Evolutionary conservation across 169 alveolate genomes (phyloP), one percentile per base, ranked within the genome.

Genomic region (Plasmodium malariae): DNA sequence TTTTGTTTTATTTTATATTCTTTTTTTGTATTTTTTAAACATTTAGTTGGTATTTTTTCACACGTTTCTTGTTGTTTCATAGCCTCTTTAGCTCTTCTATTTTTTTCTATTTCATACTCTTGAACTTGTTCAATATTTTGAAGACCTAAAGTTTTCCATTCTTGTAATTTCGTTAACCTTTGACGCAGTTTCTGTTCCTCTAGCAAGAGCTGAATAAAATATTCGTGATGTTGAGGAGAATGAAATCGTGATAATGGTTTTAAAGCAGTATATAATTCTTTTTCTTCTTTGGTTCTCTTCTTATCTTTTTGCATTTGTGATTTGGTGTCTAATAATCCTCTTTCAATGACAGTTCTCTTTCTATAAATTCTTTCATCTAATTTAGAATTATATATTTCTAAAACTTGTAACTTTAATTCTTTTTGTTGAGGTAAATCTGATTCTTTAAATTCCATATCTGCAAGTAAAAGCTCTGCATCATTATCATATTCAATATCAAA

Each of bases 401-500:
- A 93, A 17, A 95, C 96, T 69, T 92, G 93, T 21, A 95, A 92
- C 80, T 95, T 94, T 60, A 94, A 93, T 68, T 95, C 97, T 14
- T 87, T 95, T 74, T 95, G 96, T 78, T 95, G 96, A 12, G 97
- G 97, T 30, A 96, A 91, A 60, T 95, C 97, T 3, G 92, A 93
- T 48, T 92, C 92, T 60, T 96, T 95, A 95, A 98, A 98, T 83
- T 98, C 99, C 99, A 98, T 97, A 87, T 98, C 99, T 0, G 99
- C 98, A 17, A 98, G 89, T 34, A 97, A 94, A 24, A 97, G 92
- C 89, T 98, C 99, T 19, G 99, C 99, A 94, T 98, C 99, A 94
- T 97, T 97, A 90, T 98, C 99, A 92, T 97, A 98, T 83, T 98
- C 99, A 12, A 97, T 95, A 87, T 98, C 99, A 91, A 98, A 98